Conservation (phyloP, 2,329 filamentous ascomycete genomes). For the Fusarium palustre region DNA sequence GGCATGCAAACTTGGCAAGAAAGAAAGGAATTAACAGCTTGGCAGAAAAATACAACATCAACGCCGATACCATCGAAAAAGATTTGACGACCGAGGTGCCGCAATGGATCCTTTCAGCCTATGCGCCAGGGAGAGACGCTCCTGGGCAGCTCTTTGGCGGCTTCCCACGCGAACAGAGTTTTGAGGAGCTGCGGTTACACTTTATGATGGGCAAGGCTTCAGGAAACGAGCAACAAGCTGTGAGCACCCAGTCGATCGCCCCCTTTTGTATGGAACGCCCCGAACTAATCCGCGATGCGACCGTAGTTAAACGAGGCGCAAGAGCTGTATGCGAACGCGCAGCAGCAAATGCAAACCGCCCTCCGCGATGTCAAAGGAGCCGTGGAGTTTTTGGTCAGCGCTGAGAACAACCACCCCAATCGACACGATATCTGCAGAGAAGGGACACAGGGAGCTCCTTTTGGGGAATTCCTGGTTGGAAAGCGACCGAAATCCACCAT, state of each 20-base stretch:
- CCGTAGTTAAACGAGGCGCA: constrained; percentile 70
- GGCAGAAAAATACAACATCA: constrained; percentile 63
- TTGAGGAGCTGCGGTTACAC: constrained; percentile 86
- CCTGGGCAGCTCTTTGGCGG: constrained; percentile 89
- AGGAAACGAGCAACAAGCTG: constrained; percentile 69
- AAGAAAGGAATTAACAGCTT: constrained; percentile 26
- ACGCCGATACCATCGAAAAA: constrained; percentile 67
- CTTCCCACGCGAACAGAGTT: constrained; percentile 81
- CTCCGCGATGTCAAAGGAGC: constrained; percentile 78
- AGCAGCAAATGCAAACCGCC: constrained; percentile 78
- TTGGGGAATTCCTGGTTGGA: constrained; percentile 59
- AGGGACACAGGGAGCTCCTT: constrained; percentile 57
- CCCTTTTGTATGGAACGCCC: neutral
- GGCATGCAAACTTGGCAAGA: neutral
- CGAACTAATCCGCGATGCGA: constrained; percentile 33
- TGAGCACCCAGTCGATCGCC: constrained; percentile 49
- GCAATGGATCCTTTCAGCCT: constrained; percentile 87
- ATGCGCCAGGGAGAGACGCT: constrained; percentile 80
- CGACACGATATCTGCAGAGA: constrained; percentile 72
- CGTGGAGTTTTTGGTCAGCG: constrained; percentile 74
- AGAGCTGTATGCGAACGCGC: constrained; percentile 71
- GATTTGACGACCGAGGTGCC: constrained; percentile 80
- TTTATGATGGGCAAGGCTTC: constrained; percentile 70
- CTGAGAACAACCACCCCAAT: constrained; percentile 79
- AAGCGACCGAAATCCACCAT: constrained; percentile 47